A percentile compares a stretch with the other conserved stretches of the same genome.
These are phyloP conservation scores for Sclerotinia glacialis DNA, from an alignment of 2,329 filamentous ascomycete genomes.

Conservation along the genomic window DNA sequence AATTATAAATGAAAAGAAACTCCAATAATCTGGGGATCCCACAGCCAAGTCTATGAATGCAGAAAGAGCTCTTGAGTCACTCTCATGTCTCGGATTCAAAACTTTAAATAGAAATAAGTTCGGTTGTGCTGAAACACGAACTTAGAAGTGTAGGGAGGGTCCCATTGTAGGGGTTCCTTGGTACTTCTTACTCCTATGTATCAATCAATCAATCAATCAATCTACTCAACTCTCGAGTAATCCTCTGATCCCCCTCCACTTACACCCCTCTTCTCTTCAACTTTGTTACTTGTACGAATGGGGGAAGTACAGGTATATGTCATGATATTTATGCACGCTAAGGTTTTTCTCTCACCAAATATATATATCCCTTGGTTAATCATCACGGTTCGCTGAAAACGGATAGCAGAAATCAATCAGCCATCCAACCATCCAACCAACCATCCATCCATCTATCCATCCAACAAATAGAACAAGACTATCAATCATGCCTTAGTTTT, in stretches of 20 bases:
- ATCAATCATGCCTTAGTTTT: background rate
- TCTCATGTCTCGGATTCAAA: background rate
- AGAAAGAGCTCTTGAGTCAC: background rate
- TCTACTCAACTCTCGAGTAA: too few species aligned
- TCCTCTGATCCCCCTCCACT: too few species aligned
- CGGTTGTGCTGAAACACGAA: background rate
- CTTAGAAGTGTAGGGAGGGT: background rate
- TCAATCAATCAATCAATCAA: too few species aligned
- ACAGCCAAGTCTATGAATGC: background rate
- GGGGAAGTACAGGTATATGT: background rate
- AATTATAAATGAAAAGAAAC: background rate
- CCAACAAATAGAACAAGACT: background rate
- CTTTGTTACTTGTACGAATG: background rate
- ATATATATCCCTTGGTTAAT: background rate
- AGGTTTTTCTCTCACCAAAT: background rate
- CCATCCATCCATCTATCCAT: too few species aligned
- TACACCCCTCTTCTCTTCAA: background rate
- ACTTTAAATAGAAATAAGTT: background rate
- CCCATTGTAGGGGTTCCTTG: too few species aligned
- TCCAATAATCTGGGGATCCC: background rate
- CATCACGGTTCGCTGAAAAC: conserved; percentile 1
- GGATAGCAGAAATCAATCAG: background rate
- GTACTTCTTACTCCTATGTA: conserved; percentile 6
- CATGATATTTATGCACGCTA: background rate
- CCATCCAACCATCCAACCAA: too few species aligned